A percentile compares a stretch with the other conserved stretches of the same genome.
phyloP scores from a whole-genome alignment of 2,329 filamentous ascomycete genomes.

The Neophaeococcomyces aloes region DNA sequence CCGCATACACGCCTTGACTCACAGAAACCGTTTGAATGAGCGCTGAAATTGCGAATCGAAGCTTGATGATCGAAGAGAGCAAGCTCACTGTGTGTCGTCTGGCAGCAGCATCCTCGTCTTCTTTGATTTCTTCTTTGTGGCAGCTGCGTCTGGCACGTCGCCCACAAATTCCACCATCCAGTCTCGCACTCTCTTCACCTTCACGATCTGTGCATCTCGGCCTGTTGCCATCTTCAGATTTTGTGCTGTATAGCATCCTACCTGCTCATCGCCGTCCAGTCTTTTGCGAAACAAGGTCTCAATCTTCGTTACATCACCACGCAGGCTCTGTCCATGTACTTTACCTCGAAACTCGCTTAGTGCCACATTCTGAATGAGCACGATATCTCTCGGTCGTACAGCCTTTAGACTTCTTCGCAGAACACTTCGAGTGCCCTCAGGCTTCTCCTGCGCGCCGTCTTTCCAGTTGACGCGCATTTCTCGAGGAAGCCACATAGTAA shows the following conservation, averaged over 20 bases:
- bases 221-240: conserved; percentile 35
- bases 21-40: background rate
- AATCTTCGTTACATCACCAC: conserved; percentile 58
- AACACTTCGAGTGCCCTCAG: conserved; percentile 21
- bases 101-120: conserved; percentile 26
- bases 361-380: conserved; percentile 70
- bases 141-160: conserved; percentile 21
- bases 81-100: conserved; percentile 29
- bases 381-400: conserved; percentile 61
- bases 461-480: conserved; percentile 21
- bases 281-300: conserved; percentile 53
- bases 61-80: no score
- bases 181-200: conserved; percentile 56
- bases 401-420: conserved; percentile 34
- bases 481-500: conserved; percentile 67
- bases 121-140: conserved; percentile 7
- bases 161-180: conserved; percentile 67
- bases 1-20: conserved; percentile 12
- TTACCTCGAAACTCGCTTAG: conserved; percentile 62
- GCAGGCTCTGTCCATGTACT: conserved; percentile 77
- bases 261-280: conserved; percentile 42
- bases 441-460: conserved; percentile 18
- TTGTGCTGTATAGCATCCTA: conserved; percentile 47
- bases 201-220: conserved; percentile 46
- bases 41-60: no score